Base-by-base conservation (phyloP, 352 stramenopile genomes). In the Halophytophthora batemanensis region DNA sequence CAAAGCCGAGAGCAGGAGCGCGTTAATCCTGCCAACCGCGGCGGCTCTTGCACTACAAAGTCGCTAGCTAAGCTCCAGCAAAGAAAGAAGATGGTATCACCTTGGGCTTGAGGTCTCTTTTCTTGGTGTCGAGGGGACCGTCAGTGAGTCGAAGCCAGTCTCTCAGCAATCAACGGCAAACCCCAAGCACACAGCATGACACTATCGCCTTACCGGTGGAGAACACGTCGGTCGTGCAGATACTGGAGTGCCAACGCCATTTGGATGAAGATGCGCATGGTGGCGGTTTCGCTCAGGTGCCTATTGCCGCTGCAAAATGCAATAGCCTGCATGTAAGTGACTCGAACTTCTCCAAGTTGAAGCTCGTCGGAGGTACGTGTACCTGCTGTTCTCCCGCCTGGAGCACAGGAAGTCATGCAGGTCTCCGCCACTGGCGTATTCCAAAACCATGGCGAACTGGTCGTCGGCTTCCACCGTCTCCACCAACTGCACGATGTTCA, bases 261-360 rank as follows among this genome's bases (percentile, higher is more conserved):
- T 55, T 90, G 79, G 6, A 90, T 69, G 25, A 89, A 87, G 25
- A 90, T 68, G 18, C 83, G 77, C 71, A 88, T 73, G 41, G 84
- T 70, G 34, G 74, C 73, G 13, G 47, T 17, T 48, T 87, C 80
- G 8, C 53, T 61, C 8, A 85, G 36, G 5, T 42, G 17, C 23
- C 46, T 53, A 42, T 40, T 10, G 43, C 22, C 29, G 19, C 29
- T 35, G 29, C 29, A 35, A 35, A 12, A 14, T 37, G 45, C 8
- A 60, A 62, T 18, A 29, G n/a, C n/a, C n/a, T n/a, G n/a, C 15
- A 42, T 37, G 35, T 37, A 5, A 49, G 15, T n/a, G n/a, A n/a
- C n/a, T n/a, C n/a, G n/a, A n/a, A n/a, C n/a, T n/a, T n/a, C n/a
- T n/a, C 22, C 7, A 5, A 29, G 3, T 13, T 6, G 18, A 23